Evolutionary conservation across 1,284 basidiomycete genomes (phyloP), one percentile per base, ranked within the genome.

Genomic region (Austroboletus olivaceoglutinosus): DNA sequence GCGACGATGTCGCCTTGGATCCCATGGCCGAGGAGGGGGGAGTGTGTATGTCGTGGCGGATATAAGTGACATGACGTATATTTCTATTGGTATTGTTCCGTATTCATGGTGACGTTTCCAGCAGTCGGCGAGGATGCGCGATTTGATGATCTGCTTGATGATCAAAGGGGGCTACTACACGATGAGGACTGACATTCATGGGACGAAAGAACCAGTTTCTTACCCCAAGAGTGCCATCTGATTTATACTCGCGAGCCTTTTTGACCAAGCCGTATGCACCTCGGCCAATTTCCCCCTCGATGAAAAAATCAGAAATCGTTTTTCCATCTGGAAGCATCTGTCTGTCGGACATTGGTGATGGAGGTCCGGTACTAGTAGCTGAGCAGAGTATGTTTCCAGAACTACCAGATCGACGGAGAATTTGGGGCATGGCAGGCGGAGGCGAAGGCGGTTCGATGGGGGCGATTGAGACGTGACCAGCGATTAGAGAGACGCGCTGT

Each of bases 91-190:
- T 59, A 99, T 98, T 2, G 96, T 97, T 36, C 97, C 97, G 63
- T 93, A 83, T 54, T 89, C 83, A 37, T 92, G 91, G 69, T 99
- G 97, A 64, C 90, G 87, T 77, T 98, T 98, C 97, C 97, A 99
- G 68, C 95, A 99, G 73, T 99, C 96, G 19, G 96, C 97, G 44
- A 99, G 80, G 54, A 99, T 99, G 47, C 95, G 89, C 50, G 92
- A 94, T 73, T 99, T 99, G 77, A 98, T 96, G 64, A 99, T 89
- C 70, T 98, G 96, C 68, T 99, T 99, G 75, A 98, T 94, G 58
- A 98, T 87, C 50, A 98, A 73, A 18, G 82, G 80, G 27, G 86
- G 81, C 83, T 85, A 48, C 49, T 44, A 34, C 36, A 45, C 22
- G 48, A 45, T 63, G 50, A 61, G 55, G 41, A 57, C 44, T 46